These are phyloP conservation scores for Phoenix roebelenii DNA, from an alignment of 176 grass and related monocot species.

Conservation along the genomic window DNA sequence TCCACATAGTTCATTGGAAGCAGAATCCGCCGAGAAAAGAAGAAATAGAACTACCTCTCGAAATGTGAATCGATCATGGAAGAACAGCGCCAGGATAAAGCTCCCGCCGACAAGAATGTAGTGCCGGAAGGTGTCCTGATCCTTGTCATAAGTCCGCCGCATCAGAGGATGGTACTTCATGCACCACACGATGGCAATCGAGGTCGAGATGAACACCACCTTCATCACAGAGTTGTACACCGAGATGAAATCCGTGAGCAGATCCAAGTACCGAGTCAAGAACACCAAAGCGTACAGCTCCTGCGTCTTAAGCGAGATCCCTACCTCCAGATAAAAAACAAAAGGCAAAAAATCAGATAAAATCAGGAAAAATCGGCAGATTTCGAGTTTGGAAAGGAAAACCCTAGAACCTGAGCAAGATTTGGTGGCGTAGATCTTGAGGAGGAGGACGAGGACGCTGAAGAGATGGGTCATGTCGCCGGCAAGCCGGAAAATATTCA, in stretches of 20 bases:
- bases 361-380: too few relatives aligned
- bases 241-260: conserved; percentile 77
- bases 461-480: conserved; percentile 98
- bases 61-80: conserved; percentile 70
- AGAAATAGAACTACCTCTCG: conserved; percentile 47
- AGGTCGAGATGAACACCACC: conserved; percentile 72
- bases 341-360: too few relatives aligned
- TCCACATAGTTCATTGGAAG: not conserved
- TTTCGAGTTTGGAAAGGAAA: too few relatives aligned
- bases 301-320: conserved; percentile 92
- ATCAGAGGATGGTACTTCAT: conserved; percentile 72
- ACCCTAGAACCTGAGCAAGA: conserved; percentile 66
- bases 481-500: conserved; percentile 85
- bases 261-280: conserved; percentile 77
- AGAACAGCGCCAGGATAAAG: conserved; percentile 47
- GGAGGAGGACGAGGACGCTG: conserved; percentile 88
- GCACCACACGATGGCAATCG: conserved; percentile 89
- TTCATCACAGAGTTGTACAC: conserved; percentile 95
- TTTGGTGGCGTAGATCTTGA: conserved; percentile 99
- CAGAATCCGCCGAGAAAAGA: too few relatives aligned
- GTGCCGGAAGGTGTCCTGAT: conserved; percentile 86
- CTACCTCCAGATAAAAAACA: conserved; percentile 16
- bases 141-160: conserved; percentile 73
- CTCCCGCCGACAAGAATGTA: conserved; percentile 24
- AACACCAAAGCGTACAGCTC: conserved; percentile 91